phyloP scores from a whole-genome alignment of 345 rosid species.

The Populus davidiana region DNA sequence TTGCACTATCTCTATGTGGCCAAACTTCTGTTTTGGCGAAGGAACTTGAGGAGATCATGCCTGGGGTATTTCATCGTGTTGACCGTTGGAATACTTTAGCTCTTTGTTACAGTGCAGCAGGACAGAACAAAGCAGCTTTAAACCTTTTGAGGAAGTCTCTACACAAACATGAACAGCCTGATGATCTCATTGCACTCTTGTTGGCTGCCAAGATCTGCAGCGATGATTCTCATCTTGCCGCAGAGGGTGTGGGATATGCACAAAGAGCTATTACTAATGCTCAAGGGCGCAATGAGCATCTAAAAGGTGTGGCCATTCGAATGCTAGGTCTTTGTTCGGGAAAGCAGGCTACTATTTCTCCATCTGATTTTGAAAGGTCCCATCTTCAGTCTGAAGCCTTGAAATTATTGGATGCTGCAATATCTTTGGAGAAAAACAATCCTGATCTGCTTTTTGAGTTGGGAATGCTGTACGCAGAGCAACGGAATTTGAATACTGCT shows the following conservation, averaged over 20 bases:
- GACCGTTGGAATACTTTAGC: conserved; percentile 86
- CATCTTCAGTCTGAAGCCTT: conserved; percentile 72
- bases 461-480: conserved; percentile 86
- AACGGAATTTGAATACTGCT: conserved; percentile 66
- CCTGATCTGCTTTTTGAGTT: conserved; percentile 74
- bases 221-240: conserved; percentile 64
- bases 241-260: conserved; percentile 78
- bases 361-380: conserved; percentile 83
- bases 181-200: conserved; percentile 63
- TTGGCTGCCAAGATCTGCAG: conserved; percentile 86
- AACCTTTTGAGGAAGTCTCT: conserved; percentile 80
- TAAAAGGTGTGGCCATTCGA: conserved; percentile 67
- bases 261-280: conserved; percentile 60
- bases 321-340: conserved; percentile 86
- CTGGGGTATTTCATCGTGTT: conserved; percentile 71
- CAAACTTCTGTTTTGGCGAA: conserved; percentile 73
- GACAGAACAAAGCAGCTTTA: conserved; percentile 55
- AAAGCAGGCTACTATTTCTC: conserved; percentile 66
- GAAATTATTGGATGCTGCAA: conserved; percentile 68
- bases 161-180: conserved; percentile 70
- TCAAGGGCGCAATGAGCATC: conserved; percentile 59
- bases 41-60: conserved; percentile 78
- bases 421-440: conserved; percentile 59
- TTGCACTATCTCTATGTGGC: conserved; percentile 66
- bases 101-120: conserved; percentile 66